Evolutionary conservation across 331 rosid genomes (phyloP).

Genomic region (Saraca asoca): DNA sequence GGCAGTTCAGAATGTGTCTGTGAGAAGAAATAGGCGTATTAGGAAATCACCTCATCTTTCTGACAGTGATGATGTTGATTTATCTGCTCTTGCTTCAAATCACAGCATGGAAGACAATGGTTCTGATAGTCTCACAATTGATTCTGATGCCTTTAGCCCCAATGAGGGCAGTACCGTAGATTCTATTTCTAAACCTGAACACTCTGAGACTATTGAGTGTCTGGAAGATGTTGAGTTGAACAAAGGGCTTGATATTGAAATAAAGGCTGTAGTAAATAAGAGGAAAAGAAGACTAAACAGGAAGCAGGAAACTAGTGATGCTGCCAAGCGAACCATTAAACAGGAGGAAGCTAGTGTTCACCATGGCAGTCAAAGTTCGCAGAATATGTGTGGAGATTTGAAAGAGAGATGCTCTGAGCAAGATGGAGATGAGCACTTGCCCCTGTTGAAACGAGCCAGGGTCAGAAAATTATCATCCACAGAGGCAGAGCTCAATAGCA

Average conservation of each 20-base stretch:
- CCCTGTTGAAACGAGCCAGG: conserved; percentile 89
- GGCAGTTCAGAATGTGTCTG: conserved; percentile 44
- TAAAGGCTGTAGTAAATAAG: conserved; percentile 60
- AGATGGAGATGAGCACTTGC: conserved; percentile 92
- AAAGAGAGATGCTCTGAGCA: conserved; percentile 59
- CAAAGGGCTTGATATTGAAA: conserved; percentile 64
- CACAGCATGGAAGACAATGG: conserved; percentile 67
- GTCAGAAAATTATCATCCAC: conserved; percentile 71
- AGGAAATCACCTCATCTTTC: conserved; percentile 68
- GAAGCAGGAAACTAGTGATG: conserved; percentile 59
- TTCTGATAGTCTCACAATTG: conserved; percentile 70
- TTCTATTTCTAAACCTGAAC: conserved; percentile 65
- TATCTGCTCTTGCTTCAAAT: conserved; percentile 55
- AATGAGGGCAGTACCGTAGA: conserved; percentile 75
- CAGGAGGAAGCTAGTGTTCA: conserved; percentile 47
- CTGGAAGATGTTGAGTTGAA: conserved; percentile 61
- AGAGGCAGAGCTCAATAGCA: conserved; percentile 55
- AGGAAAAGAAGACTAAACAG: conserved; percentile 85
- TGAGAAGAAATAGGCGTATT: conserved; percentile 49
- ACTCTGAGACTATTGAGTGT: conserved; percentile 53
- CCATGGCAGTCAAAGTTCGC: conserved; percentile 52
- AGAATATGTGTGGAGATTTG: conserved; percentile 47
- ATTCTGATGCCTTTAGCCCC: conserved; percentile 68
- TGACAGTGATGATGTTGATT: conserved; percentile 59
- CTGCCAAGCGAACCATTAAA: conserved; percentile 43